Base-by-base conservation (phyloP, 768 basidiomycete genomes). In the Hydnomerulius pinastri region DNA sequence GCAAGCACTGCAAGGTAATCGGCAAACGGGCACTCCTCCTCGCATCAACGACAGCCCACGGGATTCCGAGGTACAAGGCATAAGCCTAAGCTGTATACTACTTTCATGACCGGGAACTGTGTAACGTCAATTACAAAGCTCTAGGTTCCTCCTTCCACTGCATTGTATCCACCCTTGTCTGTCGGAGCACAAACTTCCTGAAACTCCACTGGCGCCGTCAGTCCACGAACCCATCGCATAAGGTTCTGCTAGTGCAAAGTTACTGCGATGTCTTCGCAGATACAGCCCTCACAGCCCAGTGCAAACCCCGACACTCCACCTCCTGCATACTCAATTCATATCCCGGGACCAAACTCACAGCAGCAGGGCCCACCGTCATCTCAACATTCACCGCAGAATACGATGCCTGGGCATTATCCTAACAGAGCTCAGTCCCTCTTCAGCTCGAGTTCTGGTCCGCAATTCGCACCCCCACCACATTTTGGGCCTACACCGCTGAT, bases 401-500 rank as follows among this genome's bases (percentile, higher is more conserved):
- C 21, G 4, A 57, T 56, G n/a, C 48, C 54, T 15, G 60, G 53
- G 12, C 39, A 52, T 33, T 57, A 57, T 30, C 53, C 55, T 3
- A 11, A 46, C 30, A 55, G 54, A 21, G 44, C 48, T 29, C 57
- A 54, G 21, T 51, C 57, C n/a, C 28, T 54, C 21, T 55, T 65
- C 49, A 54, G 48, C 46, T 39, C 65, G 37, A 47, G 28, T 43
- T 36, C 51, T 4, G 46, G 37, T 3, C 48, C 57, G 2, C 63
- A 52, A 15, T 59, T 60, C 43, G 41, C 50, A 29, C 45, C 56
- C 15, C 59, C 63, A 13, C 48, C 55, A 15, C 29, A 38, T 28
- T 65, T 65, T 43, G 76, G 76, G 12, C 76, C 77, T 1, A 77
- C 76, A 21, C 75, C 76, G 23, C 64, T 77, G 15, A 47, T 61